Evolutionary conservation across 2,329 filamentous ascomycete genomes (phyloP).

Genomic region (Fusarium mundagurra): DNA sequence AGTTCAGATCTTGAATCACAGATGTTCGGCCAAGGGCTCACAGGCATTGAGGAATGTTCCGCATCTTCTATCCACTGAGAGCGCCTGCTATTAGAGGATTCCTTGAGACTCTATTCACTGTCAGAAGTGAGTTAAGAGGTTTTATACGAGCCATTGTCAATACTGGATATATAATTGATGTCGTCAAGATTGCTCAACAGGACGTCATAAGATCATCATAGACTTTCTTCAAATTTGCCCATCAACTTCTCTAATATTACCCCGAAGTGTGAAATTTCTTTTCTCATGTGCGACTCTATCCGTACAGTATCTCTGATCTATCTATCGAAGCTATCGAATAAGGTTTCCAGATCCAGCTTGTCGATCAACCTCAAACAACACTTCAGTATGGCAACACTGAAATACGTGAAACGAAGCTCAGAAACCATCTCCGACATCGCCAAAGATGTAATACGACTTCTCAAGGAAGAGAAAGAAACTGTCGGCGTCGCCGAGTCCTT

Average conservation of each 20-base stretch:
- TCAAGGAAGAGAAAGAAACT: slow-evolving; percentile 37
- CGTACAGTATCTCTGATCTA: neutral
- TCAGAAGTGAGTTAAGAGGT: accelerated
- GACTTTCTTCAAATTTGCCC: neutral
- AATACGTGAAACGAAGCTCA: neutral
- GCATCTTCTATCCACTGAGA: accelerated
- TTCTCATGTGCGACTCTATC: neutral
- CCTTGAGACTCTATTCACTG: neutral
- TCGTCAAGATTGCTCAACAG: neutral
- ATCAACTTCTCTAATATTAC: neutral
- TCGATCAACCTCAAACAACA: neutral
- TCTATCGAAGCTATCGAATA: neutral
- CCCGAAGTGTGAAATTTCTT: neutral
- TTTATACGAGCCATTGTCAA: neutral
- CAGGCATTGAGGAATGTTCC: neutral
- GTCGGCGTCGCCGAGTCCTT: slow-evolving; percentile 47
- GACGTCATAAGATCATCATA: neutral
- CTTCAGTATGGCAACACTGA: neutral
- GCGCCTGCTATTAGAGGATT: accelerated
- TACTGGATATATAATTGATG: neutral
- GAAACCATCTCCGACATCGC: slow-evolving; percentile 28
- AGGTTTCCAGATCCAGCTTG: neutral
- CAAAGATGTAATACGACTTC: slow-evolving; percentile 22
- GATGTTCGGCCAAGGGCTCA: neutral
- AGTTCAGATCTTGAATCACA: neutral